These are phyloP conservation scores for Dicorynia guianensis DNA, from an alignment of 306 rosid species.

Conservation along the genomic window DNA sequence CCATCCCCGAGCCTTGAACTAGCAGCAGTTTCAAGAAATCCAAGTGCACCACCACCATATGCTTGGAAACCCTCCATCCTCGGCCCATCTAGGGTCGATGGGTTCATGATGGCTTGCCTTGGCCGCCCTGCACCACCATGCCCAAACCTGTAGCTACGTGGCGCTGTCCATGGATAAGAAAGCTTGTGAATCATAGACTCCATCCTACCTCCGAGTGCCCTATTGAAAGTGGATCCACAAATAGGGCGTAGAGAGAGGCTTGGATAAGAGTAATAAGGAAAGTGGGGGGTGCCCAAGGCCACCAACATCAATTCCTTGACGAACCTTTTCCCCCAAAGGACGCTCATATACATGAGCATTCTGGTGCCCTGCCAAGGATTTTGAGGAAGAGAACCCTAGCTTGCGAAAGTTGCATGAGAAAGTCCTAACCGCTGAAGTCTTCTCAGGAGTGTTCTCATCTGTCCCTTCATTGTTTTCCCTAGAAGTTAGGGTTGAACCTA, in stretches of 20 bases:
- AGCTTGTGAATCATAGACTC: slow-evolving; percentile 77
- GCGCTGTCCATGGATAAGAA: slow-evolving; percentile 29
- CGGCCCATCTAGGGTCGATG: slow-evolving; percentile 31
- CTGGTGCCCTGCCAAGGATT: slow-evolving; percentile 86
- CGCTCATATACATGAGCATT: slow-evolving; percentile 85
- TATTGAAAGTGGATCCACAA: slow-evolving; percentile 48
- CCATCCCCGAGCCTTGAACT: slow-evolving; percentile 18
- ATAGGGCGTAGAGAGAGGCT: slow-evolving; percentile 31
- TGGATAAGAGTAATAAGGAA: slow-evolving; percentile 52
- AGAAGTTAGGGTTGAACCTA: slow-evolving; percentile 33
- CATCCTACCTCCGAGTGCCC: slow-evolving; percentile 55
- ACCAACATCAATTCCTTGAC: slow-evolving; percentile 52
- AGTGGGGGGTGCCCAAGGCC: slow-evolving; percentile 41
- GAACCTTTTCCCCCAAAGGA: slow-evolving; percentile 66
- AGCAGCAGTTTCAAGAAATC: background rate
- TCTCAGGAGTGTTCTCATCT: slow-evolving; percentile 23
- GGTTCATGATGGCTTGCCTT: background rate
- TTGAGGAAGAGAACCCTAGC: slow-evolving; percentile 74
- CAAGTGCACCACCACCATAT: slow-evolving; percentile 24
- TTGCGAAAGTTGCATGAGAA: slow-evolving; percentile 75
- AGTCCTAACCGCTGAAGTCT: slow-evolving; percentile 37
- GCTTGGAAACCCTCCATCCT: slow-evolving; percentile 34
- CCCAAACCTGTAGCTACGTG: slow-evolving; percentile 27
- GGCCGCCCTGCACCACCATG: slow-evolving; percentile 22
- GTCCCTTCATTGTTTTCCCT: background rate